Evolutionary conservation across 306 rosid genomes (phyloP), one percentile per base, ranked within the genome.

Genomic region (Medicago arabica): DNA sequence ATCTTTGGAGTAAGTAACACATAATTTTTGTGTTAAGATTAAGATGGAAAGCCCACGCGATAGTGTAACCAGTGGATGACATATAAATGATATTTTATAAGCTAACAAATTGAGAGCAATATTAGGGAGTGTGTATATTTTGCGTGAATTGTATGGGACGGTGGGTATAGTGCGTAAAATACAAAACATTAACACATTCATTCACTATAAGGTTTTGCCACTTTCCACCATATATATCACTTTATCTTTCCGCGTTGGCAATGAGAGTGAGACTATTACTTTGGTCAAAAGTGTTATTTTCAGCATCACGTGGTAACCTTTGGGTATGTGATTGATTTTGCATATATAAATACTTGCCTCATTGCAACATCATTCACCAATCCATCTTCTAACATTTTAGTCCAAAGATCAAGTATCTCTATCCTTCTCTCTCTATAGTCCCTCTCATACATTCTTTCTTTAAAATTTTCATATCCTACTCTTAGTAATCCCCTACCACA

Each of bases 101-200:
- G 38, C 38, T 34, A 1, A 34, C 38, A 7, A 34, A 34, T 34
- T 4, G 7, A 31, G 6, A 31, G 36, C 36, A 31, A 31, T 31
- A 31, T 31, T 31, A 31, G 36, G 36, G 36, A 34, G 76, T 71
- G 80, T 51, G 85, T 54, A 72, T 0, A 72, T 0, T 66, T 44
- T 76, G 34, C 71, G 78, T 81, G 69, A 60, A 8, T 18, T 58
- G 43, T 31, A 46, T 54, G 80, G 86, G 88, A 67, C 88, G 90
- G 93, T 91, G 88, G 76, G 67, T 54, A 50, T 77, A 85, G 79
- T 76, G 83, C 81, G 85, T 87, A 53, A 18, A n/a, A 61, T 31
- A 61, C 67, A 6, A 67, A 77, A 75, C 38, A 34, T 34, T 81
- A 76, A 78, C 79, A 74, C 55, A 77, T 67, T 66, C 19, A 12